Evolutionary conservation across 2,329 filamentous ascomycete genomes (phyloP), one percentile per base, ranked within the genome.

Genomic region (Cercospora sojina): DNA sequence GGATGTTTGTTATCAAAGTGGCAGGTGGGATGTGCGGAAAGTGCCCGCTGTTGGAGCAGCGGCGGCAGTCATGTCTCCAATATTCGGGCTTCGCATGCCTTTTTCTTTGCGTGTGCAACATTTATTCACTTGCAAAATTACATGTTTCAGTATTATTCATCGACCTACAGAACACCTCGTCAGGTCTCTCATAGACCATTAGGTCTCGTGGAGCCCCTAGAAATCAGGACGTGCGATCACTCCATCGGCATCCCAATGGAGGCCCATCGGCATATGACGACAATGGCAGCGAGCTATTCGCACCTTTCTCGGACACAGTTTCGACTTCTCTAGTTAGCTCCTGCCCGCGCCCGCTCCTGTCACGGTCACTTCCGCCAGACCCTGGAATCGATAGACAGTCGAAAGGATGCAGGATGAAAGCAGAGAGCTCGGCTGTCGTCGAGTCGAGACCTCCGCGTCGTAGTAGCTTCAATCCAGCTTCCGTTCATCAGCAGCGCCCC

Each of bases 401-500:
- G 10, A 12, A 7, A 23, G 18, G 20, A 18, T 49, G 43, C 43
- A 49, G 43, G 43, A 49, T 49, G 43, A 49, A 9, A 49, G 10
- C 12, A 49, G 20, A 10, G 10, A 49, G 43, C 43, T 49, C 47
- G 51, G 61, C 51, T 56, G 25, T 38, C 41, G 20, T 58, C 64
- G 64, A 66, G 59, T 66, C 64, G 38, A 66, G 64, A 49, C 47
- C 53, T 38, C 35, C 47, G 41, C 57, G 64, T 66, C 59, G 57
- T 43, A 47, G 43, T 49, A 49, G 43, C 43, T 49, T 49, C 43
- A 13, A 5, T 23, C 43, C 18, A 20, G 43, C 35, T 41, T 41
- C 43, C 10, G 43, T 20, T 13, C 59, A 29, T 18, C 55, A 35
- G n/a, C 29, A 58, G 57, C 10, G 16, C 27, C 13, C 16, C 9